phyloP scores from a whole-genome alignment of 2,329 filamentous ascomycete genomes.

The Trichoderma atroviride region DNA sequence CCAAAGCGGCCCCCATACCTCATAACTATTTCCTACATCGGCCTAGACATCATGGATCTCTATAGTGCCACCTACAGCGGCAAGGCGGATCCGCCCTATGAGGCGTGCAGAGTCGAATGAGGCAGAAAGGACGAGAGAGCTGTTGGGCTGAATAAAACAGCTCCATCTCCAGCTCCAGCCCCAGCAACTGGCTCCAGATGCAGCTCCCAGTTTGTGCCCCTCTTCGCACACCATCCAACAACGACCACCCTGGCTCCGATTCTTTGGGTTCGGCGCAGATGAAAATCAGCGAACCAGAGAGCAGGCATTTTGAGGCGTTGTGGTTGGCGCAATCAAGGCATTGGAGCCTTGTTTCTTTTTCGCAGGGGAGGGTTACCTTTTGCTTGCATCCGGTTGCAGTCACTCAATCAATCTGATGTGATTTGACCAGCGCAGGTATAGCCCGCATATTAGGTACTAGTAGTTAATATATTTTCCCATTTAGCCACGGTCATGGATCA shows the following conservation, averaged over 20 bases:
- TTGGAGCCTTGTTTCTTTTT: neutral
- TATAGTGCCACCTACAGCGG: neutral
- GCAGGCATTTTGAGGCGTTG: neutral
- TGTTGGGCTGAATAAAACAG: conserved; percentile 2
- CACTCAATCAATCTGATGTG: neutral
- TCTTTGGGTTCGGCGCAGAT: conserved; percentile 6
- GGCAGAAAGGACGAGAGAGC: neutral
- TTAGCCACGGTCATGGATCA: neutral
- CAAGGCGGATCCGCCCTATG: neutral
- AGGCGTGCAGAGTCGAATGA: neutral
- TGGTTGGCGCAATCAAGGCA: conserved; percentile 8
- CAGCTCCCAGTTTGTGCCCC: conserved; percentile 9
- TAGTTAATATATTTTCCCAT: neutral
- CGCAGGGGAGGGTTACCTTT: neutral
- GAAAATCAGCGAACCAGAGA: neutral
- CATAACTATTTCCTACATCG: neutral
- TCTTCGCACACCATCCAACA: conserved; percentile 1
- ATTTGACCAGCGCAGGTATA: neutral
- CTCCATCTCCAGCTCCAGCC: neutral
- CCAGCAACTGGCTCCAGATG: neutral
- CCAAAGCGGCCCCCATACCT: neutral
- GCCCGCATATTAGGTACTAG: neutral
- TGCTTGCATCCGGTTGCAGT: neutral
- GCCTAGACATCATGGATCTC: neutral
- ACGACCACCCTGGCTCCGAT: conserved; percentile 9